These are phyloP conservation scores for Olyra latifolia DNA, from an alignment of 176 grass and related monocot genomes.

Conservation along the genomic window DNA sequence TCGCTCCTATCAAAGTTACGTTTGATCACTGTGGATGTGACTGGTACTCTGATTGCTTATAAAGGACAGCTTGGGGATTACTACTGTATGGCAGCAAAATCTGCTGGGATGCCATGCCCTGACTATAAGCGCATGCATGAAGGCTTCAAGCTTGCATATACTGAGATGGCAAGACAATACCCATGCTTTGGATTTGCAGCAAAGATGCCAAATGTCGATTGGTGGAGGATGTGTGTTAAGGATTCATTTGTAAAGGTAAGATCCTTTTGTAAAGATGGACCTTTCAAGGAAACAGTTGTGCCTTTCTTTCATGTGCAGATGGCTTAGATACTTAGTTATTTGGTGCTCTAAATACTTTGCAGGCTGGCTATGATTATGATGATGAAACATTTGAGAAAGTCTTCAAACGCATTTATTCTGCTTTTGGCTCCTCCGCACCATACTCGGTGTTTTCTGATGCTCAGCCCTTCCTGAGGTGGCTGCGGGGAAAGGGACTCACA, in stretches of 20 bases:
- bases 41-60: constrained; percentile 92
- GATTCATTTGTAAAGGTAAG: constrained; percentile 80
- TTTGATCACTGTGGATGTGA: constrained; percentile 87
- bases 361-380: constrained; percentile 96
- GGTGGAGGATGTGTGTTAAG: constrained; percentile 94
- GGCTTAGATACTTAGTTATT: neutral
- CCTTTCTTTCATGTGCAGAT: neutral
- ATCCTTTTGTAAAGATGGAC: neutral
- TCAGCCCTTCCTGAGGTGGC: constrained; percentile 80
- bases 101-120: constrained; percentile 84
- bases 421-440: constrained; percentile 87
- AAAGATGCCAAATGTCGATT: constrained; percentile 77
- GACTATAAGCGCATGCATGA: constrained; percentile 94
- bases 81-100: constrained; percentile 97
- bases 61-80: constrained; percentile 98
- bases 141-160: constrained; percentile 89
- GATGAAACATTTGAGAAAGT: constrained; percentile 96
- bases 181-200: constrained; percentile 89
- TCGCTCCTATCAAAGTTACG: constrained; percentile 79
- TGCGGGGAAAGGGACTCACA: constrained; percentile 58
- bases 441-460: constrained; percentile 82
- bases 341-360: constrained; percentile 22
- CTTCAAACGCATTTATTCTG: constrained; percentile 83
- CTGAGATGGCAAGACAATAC: constrained; percentile 73
- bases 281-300: neutral